Conservation (phyloP, 192 early-diverging fungal genomes). For the Coemansia sp. region DNA sequence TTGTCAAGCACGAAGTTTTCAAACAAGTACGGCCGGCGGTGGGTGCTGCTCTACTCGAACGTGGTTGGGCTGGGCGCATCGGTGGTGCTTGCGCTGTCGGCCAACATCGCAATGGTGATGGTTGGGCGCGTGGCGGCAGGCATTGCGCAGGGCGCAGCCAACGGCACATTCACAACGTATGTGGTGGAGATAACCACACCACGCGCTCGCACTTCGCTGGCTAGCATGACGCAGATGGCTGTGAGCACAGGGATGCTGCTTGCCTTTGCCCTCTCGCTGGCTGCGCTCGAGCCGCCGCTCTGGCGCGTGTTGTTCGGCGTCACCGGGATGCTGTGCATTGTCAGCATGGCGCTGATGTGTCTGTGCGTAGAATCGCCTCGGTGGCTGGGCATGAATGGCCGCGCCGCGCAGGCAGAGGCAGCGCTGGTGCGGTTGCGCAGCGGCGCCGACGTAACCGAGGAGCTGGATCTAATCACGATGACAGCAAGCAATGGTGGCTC, state of each 20-base stretch:
- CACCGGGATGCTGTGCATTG: conserved; percentile 57
- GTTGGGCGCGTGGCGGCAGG: conserved; percentile 71
- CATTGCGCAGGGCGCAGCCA: conserved; percentile 63
- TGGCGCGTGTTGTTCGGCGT: conserved; percentile 74
- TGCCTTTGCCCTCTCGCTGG: conserved; percentile 60
- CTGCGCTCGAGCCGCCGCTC: conserved; percentile 55
- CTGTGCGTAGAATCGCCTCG: conserved; percentile 77
- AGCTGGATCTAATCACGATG: conserved; percentile 59
- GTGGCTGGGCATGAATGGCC: conserved; percentile 62
- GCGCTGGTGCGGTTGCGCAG: conserved; percentile 58
- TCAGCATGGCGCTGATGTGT: conserved; percentile 50
- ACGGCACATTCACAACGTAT: conserved; percentile 65
- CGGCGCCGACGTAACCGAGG: conserved; percentile 51
- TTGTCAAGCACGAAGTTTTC: conserved; percentile 58
- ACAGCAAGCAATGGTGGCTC: not conserved
- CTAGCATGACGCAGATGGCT: conserved; percentile 67
- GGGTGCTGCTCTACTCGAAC: conserved; percentile 65
- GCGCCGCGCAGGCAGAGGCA: conserved; percentile 48
- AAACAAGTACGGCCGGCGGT: conserved; percentile 61
- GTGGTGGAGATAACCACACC: conserved; percentile 77
- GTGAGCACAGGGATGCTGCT: conserved; percentile 75
- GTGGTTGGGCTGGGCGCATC: conserved; percentile 61
- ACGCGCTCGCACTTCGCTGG: conserved; percentile 65
- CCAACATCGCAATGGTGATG: conserved; percentile 60
- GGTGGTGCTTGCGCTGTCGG: conserved; percentile 57